Base-by-base conservation (phyloP, 2,329 filamentous ascomycete genomes). In the Didymellaceae sp. region DNA sequence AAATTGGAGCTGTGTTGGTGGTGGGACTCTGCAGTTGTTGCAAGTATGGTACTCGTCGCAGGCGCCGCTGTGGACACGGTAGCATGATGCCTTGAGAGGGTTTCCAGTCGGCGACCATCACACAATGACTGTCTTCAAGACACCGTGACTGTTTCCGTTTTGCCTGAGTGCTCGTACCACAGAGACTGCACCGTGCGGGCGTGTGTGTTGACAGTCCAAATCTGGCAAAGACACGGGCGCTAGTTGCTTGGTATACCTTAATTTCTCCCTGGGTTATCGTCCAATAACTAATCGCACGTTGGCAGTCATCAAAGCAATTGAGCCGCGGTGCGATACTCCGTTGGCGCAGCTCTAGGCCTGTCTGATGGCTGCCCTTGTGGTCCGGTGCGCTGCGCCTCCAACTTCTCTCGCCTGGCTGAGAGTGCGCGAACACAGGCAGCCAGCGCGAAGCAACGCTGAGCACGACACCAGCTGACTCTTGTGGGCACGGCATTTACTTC, bases 191-290 rank as follows among this genome's bases (percentile, higher is more conserved):
- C 26, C 26, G 10, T 28, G 26, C n/a, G 26, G 7, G 37, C 32
- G 55, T 58, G 45, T 51, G 55, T 41, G 38, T 46, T 37, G 40
- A 33, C 54, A 56, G 46, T 48, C 11, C 7, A 8, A 24, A 24
- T 45, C 54, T 52, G 52, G 43, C 31, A 31, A 45, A 28, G 48
- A 35, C 55, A 28, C 54, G 61, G 58, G 46, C 55, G 57, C 62
- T 66, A 63, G 58, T 61, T 66, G 67, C 66, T 70, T 70, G 67
- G 65, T 63, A 58, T 66, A 67, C 65, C 61, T 68, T 67, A 67
- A 66, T 62, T 48, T 43, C 60, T 47, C 49, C 41, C 56, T 55
- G 49, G 55, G 46, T 26, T 47, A 35, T 30, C 5, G 10, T 28
- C 26, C 10, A 13, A 5, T 13, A 44, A 45, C 38, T 24, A 46